Conservation (phyloP, 345 rosid genomes). For the Eucalyptus lansdowneana region DNA sequence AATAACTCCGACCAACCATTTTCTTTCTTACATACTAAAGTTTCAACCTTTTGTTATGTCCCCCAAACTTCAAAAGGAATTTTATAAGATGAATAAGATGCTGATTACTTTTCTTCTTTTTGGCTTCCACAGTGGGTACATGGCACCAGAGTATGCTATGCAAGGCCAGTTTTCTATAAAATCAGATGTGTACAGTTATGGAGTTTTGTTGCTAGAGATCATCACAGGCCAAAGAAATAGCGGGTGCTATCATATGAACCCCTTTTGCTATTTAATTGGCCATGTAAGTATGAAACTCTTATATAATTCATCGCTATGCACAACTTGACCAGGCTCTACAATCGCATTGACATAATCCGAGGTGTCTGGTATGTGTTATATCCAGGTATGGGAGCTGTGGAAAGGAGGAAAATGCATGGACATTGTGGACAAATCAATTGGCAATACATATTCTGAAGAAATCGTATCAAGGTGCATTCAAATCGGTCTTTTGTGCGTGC, state of each 20-base stretch:
- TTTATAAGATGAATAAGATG: neutral
- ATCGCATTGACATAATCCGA: neutral
- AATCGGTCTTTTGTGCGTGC: conserved; percentile 55
- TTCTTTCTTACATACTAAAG: neutral
- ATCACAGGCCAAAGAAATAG: neutral
- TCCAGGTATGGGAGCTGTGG: neutral
- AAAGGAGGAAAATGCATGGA: neutral
- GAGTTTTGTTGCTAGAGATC: neutral
- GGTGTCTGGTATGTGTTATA: neutral
- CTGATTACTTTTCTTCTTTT: neutral
- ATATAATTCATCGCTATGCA: neutral
- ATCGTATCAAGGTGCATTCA: neutral
- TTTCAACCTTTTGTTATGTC: neutral
- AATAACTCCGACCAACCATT: neutral
- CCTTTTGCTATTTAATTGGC: neutral
- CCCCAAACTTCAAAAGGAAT: neutral
- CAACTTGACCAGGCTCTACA: neutral
- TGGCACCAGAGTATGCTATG: neutral
- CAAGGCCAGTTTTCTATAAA: neutral
- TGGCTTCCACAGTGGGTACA: neutral
- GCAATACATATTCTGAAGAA: neutral
- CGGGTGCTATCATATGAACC: neutral
- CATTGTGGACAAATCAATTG: neutral
- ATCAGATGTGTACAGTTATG: neutral
- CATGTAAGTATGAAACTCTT: neutral